Conservation (phyloP, 2,329 filamentous ascomycete genomes). For the Aspergillus fischeri region DNA sequence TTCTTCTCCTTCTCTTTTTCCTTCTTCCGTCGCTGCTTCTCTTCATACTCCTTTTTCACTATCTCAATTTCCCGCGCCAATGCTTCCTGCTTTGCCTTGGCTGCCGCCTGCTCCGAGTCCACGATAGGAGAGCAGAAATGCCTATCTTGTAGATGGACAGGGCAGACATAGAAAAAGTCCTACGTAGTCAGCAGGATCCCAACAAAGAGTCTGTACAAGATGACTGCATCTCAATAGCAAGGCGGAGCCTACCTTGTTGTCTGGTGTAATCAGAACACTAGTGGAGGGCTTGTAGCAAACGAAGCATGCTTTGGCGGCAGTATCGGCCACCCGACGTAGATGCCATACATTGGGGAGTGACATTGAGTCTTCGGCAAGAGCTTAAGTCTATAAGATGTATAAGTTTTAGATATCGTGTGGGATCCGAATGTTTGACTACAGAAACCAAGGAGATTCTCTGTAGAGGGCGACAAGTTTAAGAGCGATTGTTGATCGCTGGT, state of each 20-base stretch:
- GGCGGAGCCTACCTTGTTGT: slow-evolving; percentile 67
- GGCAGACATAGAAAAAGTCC: slow-evolving; percentile 93
- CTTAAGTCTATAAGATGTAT: background rate
- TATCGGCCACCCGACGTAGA: slow-evolving; percentile 80
- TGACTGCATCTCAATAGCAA: background rate
- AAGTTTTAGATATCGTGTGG: background rate
- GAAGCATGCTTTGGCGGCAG: slow-evolving; percentile 77
- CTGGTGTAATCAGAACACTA: slow-evolving; percentile 82
- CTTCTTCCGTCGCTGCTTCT: slow-evolving; percentile 69
- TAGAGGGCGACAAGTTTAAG: background rate
- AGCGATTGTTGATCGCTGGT: slow-evolving; percentile 1
- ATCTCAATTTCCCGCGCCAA: slow-evolving; percentile 45
- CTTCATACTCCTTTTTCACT: slow-evolving; percentile 60
- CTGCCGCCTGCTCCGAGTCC: slow-evolving; percentile 40
- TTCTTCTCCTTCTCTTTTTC: slow-evolving; percentile 52
- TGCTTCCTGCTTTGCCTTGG: slow-evolving; percentile 41
- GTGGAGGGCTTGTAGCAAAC: slow-evolving; percentile 87
- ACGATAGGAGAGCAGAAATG: slow-evolving; percentile 66
- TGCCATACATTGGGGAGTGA: slow-evolving; percentile 72
- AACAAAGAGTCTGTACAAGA: background rate
- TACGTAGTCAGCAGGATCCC: slow-evolving; percentile 25
- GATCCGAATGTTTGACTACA: background rate
- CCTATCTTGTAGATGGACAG: slow-evolving; percentile 73
- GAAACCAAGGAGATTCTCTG: background rate
- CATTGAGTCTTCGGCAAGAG: slow-evolving; percentile 11